These are phyloP conservation scores for Byssochlamys sp. DNA, from an alignment of 2,329 filamentous ascomycete genomes.

Conservation along the genomic window DNA sequence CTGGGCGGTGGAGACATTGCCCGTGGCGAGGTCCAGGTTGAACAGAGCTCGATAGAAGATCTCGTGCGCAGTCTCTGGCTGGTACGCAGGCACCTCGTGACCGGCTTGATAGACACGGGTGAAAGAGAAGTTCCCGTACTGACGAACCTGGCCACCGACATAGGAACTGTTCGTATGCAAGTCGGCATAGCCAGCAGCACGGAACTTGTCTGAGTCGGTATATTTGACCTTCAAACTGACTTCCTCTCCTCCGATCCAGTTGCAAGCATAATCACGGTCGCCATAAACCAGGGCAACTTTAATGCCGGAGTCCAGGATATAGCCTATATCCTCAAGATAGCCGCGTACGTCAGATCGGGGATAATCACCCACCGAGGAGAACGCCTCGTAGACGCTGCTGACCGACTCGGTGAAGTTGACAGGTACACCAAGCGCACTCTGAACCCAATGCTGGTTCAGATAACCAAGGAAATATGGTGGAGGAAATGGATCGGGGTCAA, in stretches of 20 bases:
- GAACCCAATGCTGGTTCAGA: constrained; percentile 49
- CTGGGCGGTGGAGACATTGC: constrained; percentile 31
- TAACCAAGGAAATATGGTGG: constrained; percentile 45
- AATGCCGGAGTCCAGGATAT: constrained; percentile 48
- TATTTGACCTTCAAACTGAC: constrained; percentile 43
- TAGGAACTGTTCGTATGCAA: constrained; percentile 33
- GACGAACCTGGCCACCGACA: constrained; percentile 39
- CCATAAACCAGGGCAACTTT: constrained; percentile 51
- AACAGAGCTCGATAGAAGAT: constrained; percentile 46
- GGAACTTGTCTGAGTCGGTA: constrained; percentile 36
- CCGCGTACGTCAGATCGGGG: constrained; percentile 36
- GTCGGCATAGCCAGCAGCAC: constrained; percentile 41
- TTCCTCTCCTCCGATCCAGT: constrained; percentile 49
- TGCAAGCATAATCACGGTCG: constrained; percentile 49
- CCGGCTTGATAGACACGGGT: constrained; percentile 40
- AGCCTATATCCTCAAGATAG: constrained; percentile 28
- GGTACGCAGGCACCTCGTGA: constrained; percentile 43
- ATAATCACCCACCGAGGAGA: constrained; percentile 41
- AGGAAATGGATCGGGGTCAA: constrained; percentile 44
- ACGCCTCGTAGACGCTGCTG: constrained; percentile 37
- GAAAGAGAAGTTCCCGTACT: constrained; percentile 43
- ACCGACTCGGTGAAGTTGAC: constrained; percentile 47
- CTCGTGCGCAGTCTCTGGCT: constrained; percentile 45
- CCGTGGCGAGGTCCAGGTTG: constrained; percentile 47
- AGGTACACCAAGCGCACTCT: constrained; percentile 49